A percentile compares a stretch with the other conserved stretches of the same genome.
Evolutionary conservation across 805 yeast genomes (phyloP).

Genomic region (Pichia cephalocereana): DNA sequence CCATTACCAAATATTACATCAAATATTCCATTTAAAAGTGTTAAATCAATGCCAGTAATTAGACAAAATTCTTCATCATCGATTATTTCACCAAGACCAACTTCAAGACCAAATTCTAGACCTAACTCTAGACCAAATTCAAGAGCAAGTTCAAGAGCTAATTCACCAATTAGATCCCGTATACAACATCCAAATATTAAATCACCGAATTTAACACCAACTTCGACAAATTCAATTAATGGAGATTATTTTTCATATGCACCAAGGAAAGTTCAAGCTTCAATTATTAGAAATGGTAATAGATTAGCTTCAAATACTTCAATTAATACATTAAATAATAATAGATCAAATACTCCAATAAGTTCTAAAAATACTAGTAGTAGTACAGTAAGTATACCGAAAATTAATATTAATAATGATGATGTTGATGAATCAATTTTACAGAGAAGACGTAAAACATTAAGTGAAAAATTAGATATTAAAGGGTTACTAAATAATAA

Average conservation of each 20-base stretch:
- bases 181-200: neutral
- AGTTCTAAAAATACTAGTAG: neutral
- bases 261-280: constrained; percentile 9
- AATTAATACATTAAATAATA: neutral
- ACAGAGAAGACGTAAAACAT: constrained; percentile 9
- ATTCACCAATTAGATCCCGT: constrained; percentile 4
- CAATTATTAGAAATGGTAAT: constrained; percentile 8
- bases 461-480: constrained; percentile 8
- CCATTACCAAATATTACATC: constrained; percentile 1
- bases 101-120: neutral
- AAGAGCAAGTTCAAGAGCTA: constrained; percentile 9
- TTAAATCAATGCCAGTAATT: constrained; percentile 1
- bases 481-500: neutral
- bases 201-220: constrained; percentile 6
- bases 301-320: constrained; percentile 7
- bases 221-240: neutral
- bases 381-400: neutral
- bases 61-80: neutral
- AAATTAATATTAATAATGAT: constrained; percentile 3
- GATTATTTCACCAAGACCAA: neutral
- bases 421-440: neutral
- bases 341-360: constrained; percentile 5
- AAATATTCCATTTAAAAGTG: constrained; percentile 5
- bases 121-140: constrained; percentile 3
- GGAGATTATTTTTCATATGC: constrained; percentile 13